Evolutionary conservation across 495 filamentous ascomycete genomes (phyloP), one percentile per base, ranked within the genome.

Genomic region (Pseudoneurospora amorphoporcata): DNA sequence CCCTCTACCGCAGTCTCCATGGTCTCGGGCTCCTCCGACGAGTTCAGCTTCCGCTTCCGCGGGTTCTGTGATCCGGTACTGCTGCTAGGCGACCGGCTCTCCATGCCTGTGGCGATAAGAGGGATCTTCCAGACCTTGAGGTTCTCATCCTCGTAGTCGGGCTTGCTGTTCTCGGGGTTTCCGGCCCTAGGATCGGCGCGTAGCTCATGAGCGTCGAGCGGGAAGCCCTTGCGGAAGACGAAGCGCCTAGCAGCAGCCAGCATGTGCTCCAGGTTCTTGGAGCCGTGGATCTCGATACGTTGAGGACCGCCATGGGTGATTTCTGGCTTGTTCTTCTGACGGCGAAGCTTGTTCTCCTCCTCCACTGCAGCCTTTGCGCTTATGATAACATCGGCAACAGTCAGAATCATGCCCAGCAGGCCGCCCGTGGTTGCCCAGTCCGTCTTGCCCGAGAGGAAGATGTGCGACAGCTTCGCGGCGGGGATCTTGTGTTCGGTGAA

Each of bases 61-160:
- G 45, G 37, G 37, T 71, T 68, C 47, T 35, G 32, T 16, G 53
- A 65, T 3, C 75, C 70, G 29, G 72, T 74, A 43, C 72, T 84
- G 53, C 53, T 65, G 3, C 53, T 65, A 65, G 29, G 53, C 53
- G 53, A 32, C 7, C 53, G 14, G 81, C 74, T 23, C 29, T 65
- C 53, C 53, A 65, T 37, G 29, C 53, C 70, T 39, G 68, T 41
- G 8, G 74, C 70, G 17, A 94, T 75, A 3, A 81, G 39, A n/a
- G 91, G 83, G 80, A 98, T 86, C 38, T 91, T 88, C 94, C 94
- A 98, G 3, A 97, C 90, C 69, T 88, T 89, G 72, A 98, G 87
- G 71, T 90, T 89, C 23, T 86, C 82, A 79, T 98, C 94, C 68
- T 85, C 74, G 86, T 88, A 97, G 45, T 92, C 88, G 0, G 94